Base-by-base conservation (phyloP, 305 asterid genomes). In the Fraxinus baroniana region DNA sequence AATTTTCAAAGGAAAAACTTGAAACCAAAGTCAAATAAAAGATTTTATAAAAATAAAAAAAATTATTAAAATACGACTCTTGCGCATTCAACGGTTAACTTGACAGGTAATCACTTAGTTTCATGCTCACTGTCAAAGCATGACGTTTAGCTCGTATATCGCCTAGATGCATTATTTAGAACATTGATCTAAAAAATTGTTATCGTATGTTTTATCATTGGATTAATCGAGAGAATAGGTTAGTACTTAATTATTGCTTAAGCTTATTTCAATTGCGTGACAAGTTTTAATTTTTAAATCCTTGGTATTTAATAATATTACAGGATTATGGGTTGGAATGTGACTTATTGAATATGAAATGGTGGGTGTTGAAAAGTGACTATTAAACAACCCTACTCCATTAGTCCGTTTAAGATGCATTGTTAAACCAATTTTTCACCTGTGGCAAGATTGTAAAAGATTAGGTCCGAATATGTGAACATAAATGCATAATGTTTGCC, bases 401-500 rank as follows among this genome's bases (percentile, higher is more conserved):
- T 70, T 12, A 30, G 41, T 28, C 10, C 12, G 17, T 35, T 32
- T 22, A 64, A 12, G 30, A 62, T n/a, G 10, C 66, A n/a, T n/a
- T n/a, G n/a, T n/a, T 6, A 24, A 62, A n/a, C n/a, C 32, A 64
- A 66, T 12, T 66, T 66, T 24, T 26, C 26, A 66, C 26, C 9
- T 24, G n/a, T 64, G 35, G 30, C 15, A 64, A 9, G 72, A 15
- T 49, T 49, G 60, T 49, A 0, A 15, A 49, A 15, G 64, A 49
- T 49, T 3, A 49, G 60, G 5, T 5, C 17, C 18, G 7, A 49
- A 49, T 57, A 20, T 18, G 68, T 57, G 28, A 57, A n/a, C 68
- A 18, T 57, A 66, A 83, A 64, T 64, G 78, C 85, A 74, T 86
- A 78, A 52, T 22, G 75, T 76, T 83, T 75, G 74, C 18, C 3